phyloP scores from a whole-genome alignment of 805 yeast genomes.

The Starmerella bombi region DNA sequence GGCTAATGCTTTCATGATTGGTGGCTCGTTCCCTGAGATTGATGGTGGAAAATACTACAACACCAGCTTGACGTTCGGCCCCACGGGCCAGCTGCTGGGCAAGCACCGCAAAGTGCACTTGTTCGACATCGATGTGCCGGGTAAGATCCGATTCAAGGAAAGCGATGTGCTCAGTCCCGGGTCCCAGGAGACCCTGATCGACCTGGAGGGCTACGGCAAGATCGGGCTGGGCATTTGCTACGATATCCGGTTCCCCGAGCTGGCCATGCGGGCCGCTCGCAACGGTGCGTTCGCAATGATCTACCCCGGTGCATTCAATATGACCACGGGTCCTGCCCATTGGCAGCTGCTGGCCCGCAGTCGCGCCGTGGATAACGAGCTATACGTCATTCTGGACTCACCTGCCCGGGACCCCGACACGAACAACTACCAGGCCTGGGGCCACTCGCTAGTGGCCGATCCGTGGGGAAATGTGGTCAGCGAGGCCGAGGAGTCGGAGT shows the following conservation, averaged over 20 bases:
- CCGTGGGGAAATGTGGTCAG: slow-evolving; percentile 77
- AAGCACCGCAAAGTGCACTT: slow-evolving; percentile 84
- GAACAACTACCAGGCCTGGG: slow-evolving; percentile 65
- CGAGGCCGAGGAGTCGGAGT: slow-evolving; percentile 72
- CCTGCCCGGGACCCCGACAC: slow-evolving; percentile 68
- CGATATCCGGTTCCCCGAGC: slow-evolving; percentile 73
- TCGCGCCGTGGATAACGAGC: slow-evolving; percentile 80
- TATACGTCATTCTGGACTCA: slow-evolving; percentile 63
- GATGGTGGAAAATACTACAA: slow-evolving; percentile 46
- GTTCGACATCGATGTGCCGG: slow-evolving; percentile 86
- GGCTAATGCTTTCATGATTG: slow-evolving; percentile 52
- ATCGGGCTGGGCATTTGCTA: slow-evolving; percentile 66
- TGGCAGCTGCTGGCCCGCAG: slow-evolving; percentile 73
- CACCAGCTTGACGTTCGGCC: slow-evolving; percentile 60
- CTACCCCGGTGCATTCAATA: slow-evolving; percentile 87
- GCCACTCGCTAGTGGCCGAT: slow-evolving; percentile 71
- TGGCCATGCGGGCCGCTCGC: slow-evolving; percentile 53
- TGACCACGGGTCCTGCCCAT: slow-evolving; percentile 84
- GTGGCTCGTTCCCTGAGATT: slow-evolving; percentile 86
- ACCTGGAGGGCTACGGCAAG: slow-evolving; percentile 48
- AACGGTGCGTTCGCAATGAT: slow-evolving; percentile 67
- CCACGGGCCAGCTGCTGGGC: slow-evolving; percentile 63
- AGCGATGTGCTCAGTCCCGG: slow-evolving; percentile 67
- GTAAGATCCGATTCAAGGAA: slow-evolving; percentile 79
- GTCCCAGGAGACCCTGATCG: slow-evolving; percentile 63